Evolutionary conservation across 345 rosid species (phyloP), one percentile per base, ranked within the genome.

Genomic region (Boechera retrofracta): DNA sequence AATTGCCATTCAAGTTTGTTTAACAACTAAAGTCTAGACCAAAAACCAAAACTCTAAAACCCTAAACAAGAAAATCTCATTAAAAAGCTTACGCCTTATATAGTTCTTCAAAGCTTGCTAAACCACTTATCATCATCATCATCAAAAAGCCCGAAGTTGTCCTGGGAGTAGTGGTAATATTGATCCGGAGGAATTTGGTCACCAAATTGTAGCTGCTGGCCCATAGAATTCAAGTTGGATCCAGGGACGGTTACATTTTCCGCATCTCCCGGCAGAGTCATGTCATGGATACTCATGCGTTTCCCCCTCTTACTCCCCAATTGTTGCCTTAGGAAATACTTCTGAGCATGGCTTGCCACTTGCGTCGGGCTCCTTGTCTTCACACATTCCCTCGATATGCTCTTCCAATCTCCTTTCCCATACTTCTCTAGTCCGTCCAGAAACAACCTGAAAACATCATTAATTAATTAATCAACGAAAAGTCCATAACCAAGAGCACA

Each of bases 281-380:
- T 84, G 79, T 89, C 97, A 21, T 89, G 89, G 57, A 91, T 89
- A 79, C 97, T 91, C 0, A 88, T 64, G 36, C 94, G 81, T 75
- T 87, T 89, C 80, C 87, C 80, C 74, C 79, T 84, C 78, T 83
- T 85, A 41, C 42, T 80, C 0, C 9, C 44, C 10, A n/a, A 38
- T 16, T 4, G 81, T 67, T 87, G 90, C 41, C 89, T 86, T 5
- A 79, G 71, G 64, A 79, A 86, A 79, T 80, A 88, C 81, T 91
- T 91, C 70, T 91, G 97, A 29, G 94, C 92, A 69, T 91, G 97
- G 79, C 90, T 91, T 7, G 96, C 91, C 0, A 91, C 91, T 81
- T 90, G 93, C 2, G 84, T 84, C 28, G 94, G 82, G 2, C 84
- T 89, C 71, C 92, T 86, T 10, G 92, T 68, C 71, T 62, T 81